Evolutionary conservation across 139 green algal genomes (phyloP), one percentile per base, ranked within the genome.

Genomic region (Coelastrella sp.): DNA sequence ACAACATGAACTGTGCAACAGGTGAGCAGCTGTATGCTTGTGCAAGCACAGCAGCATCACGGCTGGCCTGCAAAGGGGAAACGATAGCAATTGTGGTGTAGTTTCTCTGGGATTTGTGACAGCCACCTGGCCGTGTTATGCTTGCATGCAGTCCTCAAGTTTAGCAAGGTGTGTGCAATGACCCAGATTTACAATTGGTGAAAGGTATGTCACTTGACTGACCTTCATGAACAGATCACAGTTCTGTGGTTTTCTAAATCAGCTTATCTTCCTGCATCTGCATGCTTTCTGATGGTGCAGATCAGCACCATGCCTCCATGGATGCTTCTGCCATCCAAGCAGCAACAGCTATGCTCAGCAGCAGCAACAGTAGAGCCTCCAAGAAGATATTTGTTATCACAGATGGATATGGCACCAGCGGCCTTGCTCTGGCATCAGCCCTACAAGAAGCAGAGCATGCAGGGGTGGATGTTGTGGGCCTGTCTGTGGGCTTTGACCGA

Each of bases 301-400:
- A 40, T 32, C 21, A 79, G 38, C 75, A 85, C 17, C 25, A 59
- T 2, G 76, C 77, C 15, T 87, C 57, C 13, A 73, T 87, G 40
- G 87, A 91, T 76, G 87, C 87, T 21, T 83, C 82, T 40, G 87
- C 87, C 4, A 72, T 90, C n/a, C 69, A 88, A n/a, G 85, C 77
- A 68, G 87, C 87, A 11, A 50, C 27, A 27, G 60, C 59, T 15
- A 57, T 86, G 71, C 51, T 86, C 30, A 7, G 17, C 67, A 86
- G 68, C 82, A 84, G 17, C 6, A 25, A 37, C 32, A 59, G 60
- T 45, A 72, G 72, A 25, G 79, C 64, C 34, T 37, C 79, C 3
- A 85, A 87, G 84, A 84, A 85, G 79, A 60, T 91, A n/a, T 88
- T 91, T 48, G 57, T 91, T 13, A 66, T 91, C 41, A 88, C 64